Percentiles rank a stretch among this genome's conserved stretches.
These are phyloP conservation scores for Lentinula boryana DNA, from an alignment of 768 basidiomycete species.

Conservation along the genomic window DNA sequence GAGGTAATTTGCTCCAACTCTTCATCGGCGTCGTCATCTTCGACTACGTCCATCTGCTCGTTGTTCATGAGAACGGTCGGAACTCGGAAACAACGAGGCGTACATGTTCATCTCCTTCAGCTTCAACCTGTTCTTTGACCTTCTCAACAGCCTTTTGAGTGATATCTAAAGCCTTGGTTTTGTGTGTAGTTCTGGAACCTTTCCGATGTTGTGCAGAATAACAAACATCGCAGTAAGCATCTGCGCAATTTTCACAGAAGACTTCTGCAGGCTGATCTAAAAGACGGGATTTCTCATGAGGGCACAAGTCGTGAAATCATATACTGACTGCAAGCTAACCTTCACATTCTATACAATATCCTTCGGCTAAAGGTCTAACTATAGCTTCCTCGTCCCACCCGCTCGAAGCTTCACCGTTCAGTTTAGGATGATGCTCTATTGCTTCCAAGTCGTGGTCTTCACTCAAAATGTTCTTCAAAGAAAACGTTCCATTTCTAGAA, in stretches of 20 bases:
- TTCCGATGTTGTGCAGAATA: slow-evolving; percentile 82
- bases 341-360: slow-evolving; percentile 83
- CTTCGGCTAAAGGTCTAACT: slow-evolving; percentile 42
- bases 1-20: slow-evolving; percentile 35
- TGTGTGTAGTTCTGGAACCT: slow-evolving; percentile 66
- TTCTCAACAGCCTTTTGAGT: neutral
- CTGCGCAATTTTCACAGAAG: slow-evolving; percentile 63
- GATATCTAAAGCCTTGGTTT: slow-evolving; percentile 37
- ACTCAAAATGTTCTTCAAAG: slow-evolving; percentile 66
- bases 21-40: slow-evolving; percentile 33
- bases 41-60: slow-evolving; percentile 42
- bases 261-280: slow-evolving; percentile 81
- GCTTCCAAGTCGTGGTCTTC: slow-evolving; percentile 45
- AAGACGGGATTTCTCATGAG: neutral
- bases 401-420: slow-evolving; percentile 29
- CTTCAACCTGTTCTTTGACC: neutral
- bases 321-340: slow-evolving; percentile 34
- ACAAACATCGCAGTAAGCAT: slow-evolving; percentile 81
- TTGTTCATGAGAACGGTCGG: neutral
- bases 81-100: slow-evolving; percentile 6
- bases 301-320: too few species aligned
- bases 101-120: slow-evolving; percentile 24
- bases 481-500: slow-evolving; percentile 28
- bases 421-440: slow-evolving; percentile 46
- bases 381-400: slow-evolving; percentile 68